Evolutionary conservation across 1,284 basidiomycete genomes (phyloP), one percentile per base, ranked within the genome.

Genomic region (Cronartium quercuum): DNA sequence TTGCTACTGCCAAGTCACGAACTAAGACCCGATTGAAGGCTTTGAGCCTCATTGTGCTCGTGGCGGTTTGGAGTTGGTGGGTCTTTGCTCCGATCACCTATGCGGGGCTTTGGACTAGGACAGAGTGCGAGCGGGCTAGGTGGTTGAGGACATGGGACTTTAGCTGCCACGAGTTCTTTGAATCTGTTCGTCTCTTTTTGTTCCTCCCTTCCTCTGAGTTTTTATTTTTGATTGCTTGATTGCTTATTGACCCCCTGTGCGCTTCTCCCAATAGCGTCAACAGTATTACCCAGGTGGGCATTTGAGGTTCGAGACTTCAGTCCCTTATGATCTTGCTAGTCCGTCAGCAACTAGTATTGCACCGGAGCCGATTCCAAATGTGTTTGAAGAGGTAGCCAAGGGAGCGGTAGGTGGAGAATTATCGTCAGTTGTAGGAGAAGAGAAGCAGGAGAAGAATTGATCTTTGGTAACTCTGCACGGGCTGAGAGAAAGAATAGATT

Each of bases 121-220:
- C 80, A 12, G 86, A 90, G 76, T 98, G 95, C 80, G 83, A 87
- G 76, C 85, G 84, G 61, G 89, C 93, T 5, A 88, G 89, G 80
- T 94, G 92, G 91, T 79, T 94, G 70, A 91, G 89, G 83, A 90
- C 88, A 1, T 98, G 96, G 95, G 96, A 99, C 82, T 98, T 98
- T 81, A 87, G 88, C 73, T 98, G 94, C 88, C 90, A 80, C 76
- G 89, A 78, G n/a, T 64, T 63, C 12, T 65, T 57, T 18, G 47
- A 75, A 18, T 60, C 38, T 38, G 73, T 75, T 0, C 38, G 73
- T 68, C 6, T 3, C 29, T 41, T 57, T 66, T 40, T 61, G 21
- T 42, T 37, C 6, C 24, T 13, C 34, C 13, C n/a, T 35, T 18
- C 35, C 15, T 55, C 18, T 0, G 21, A 34, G 29, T 21, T 34